Evolutionary conservation across 192 early-diverging fungal species (phyloP).

Genomic region (Allomyces javanicus): DNA sequence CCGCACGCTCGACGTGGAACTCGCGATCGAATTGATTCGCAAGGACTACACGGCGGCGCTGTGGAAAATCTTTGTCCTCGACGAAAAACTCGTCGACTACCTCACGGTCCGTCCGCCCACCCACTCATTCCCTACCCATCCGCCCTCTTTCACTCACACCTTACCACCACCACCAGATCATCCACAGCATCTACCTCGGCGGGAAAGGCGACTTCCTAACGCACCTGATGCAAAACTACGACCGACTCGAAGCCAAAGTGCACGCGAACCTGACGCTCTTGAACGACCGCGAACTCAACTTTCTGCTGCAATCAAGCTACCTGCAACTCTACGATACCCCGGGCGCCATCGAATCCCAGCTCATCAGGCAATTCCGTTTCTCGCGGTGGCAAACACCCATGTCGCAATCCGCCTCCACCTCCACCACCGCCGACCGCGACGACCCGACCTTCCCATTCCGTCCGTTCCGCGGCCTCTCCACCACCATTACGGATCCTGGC

Average conservation of each 20-base stretch:
- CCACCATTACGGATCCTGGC: not conserved
- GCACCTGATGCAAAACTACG: not conserved
- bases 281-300: slow-evolving; percentile 17
- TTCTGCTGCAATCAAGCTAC: slow-evolving; percentile 6
- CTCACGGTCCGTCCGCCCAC: not conserved
- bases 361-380: too few relatives aligned
- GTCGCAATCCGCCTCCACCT: not conserved
- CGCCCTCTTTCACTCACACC: not conserved
- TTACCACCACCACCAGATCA: not conserved
- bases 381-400: not conserved
- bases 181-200: not conserved
- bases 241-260: not conserved
- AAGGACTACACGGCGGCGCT: not conserved
- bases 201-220: not conserved
- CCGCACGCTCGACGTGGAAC: not conserved
- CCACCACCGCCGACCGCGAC: not conserved
- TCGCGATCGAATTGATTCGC: not conserved
- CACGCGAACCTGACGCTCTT: slow-evolving; percentile 4
- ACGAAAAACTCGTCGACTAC: not conserved
- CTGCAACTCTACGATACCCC: too few relatives aligned
- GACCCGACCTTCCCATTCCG: too few relatives aligned
- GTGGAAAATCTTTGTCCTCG: not conserved
- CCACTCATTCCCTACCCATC: not conserved
- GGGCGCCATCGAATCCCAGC: too few relatives aligned
- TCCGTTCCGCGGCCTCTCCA: not conserved